Evolutionary conservation across 345 rosid genomes (phyloP), one percentile per base, ranked within the genome.

Genomic region (Eucalyptus sideroxylon): DNA sequence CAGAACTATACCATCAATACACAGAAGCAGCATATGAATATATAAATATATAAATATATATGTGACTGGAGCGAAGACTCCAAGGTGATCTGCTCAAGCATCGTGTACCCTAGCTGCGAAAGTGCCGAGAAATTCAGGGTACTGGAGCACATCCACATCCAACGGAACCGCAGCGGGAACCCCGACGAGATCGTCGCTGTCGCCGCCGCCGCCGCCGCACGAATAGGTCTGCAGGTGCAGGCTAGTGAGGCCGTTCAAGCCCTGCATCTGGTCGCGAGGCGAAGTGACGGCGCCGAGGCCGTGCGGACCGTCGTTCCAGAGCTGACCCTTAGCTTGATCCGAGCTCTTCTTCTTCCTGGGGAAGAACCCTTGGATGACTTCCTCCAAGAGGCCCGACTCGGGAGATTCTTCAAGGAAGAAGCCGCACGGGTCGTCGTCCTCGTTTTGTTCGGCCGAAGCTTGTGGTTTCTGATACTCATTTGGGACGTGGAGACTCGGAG

Each of bases 351-450:
- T 59, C 89, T 72, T 94, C 88, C 87, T 93, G 7, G 97, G 97
- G 16, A 94, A 69, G 91, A 94, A 98, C 86, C 98, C 99, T 85
- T 94, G 97, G 87, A 98, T 95, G 86, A 98, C 91, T 80, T 97
- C 99, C 86, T 97, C 97, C 65, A 98, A 88, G 60, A 98, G 90
- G 13, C 99, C 99, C 17, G 99, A 95, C 88, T 50, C 88, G 16
- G 65, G 88, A 53, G 62, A 44, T 44, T 87, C 81, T 47, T 60
- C 26, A 16, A 42, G 50, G 83, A 87, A 87, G 89, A 87, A 67
- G 42, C 16, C 16, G 83, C 37, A 56, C 53, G 37, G 69, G 87
- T 31, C 45, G 69, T 50, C 49, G 50, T 67, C 37, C 53, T 24
- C 34, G 50, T 69, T 24, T 16, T 23, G 30, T 19, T 42, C 37